A percentile compares a stretch with the other conserved stretches of the same genome.
phyloP scores from a whole-genome alignment of 345 rosid genomes.

The Barbarea vulgaris region DNA sequence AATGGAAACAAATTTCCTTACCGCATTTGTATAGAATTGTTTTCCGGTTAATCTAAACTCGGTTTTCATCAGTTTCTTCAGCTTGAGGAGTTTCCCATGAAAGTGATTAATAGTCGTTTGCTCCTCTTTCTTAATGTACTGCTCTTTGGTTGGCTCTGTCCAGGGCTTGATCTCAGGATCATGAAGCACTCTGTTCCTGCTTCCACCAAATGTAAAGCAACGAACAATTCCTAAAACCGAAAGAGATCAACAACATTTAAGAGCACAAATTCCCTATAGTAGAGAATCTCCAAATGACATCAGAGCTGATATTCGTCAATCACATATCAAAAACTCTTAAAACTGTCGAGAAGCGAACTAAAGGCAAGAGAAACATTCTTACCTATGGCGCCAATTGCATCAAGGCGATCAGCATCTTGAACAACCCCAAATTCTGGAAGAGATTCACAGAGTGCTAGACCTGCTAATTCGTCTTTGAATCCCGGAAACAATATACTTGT shows the following conservation, averaged over 20 bases:
- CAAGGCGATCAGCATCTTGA: constrained; percentile 96
- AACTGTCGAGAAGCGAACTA: constrained; percentile 4
- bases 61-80: constrained; percentile 79
- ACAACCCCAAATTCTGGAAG: constrained; percentile 77
- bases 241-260: constrained; percentile 1
- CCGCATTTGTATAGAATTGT: not conserved
- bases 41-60: constrained; percentile 44
- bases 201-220: constrained; percentile 91
- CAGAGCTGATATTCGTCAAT: not conserved
- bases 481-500: constrained; percentile 48
- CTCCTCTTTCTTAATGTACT: constrained; percentile 70
- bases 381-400: constrained; percentile 93
- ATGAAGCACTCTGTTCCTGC: constrained; percentile 72
- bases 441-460: constrained; percentile 42
- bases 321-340: not conserved
- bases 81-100: constrained; percentile 86
- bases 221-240: constrained; percentile 72
- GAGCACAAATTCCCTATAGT: not conserved
- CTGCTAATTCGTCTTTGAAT: constrained; percentile 75
- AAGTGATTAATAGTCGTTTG: constrained; percentile 84
- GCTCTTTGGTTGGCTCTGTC: constrained; percentile 65
- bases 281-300: not conserved
- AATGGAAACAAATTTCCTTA: not conserved
- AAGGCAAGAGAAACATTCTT: constrained; percentile 22
- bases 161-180: constrained; percentile 77